Base-by-base conservation (phyloP, 1,284 basidiomycete species). In the Chalciporus piperatoides region DNA sequence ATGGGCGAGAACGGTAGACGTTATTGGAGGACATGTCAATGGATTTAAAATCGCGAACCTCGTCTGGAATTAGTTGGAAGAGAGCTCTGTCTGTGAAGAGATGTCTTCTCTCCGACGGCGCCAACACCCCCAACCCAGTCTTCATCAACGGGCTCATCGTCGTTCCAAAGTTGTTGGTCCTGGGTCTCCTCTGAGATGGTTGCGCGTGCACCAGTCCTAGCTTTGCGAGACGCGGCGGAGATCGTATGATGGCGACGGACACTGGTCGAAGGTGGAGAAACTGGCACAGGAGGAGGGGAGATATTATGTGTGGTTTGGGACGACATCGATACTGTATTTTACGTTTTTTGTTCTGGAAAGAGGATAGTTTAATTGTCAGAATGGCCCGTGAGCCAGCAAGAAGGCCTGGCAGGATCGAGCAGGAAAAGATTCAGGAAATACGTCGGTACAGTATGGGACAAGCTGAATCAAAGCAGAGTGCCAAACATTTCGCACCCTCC, bases 181-280 rank as follows among this genome's bases (percentile, higher is more conserved):
- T 84, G 78, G 23, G 74, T 68, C 61, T 89, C 86, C 61, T 89
- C 85, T 43, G 81, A 81, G 54, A 86, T 84, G 44, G 77, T 65
- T 36, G 81, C 75, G 59, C 81, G 81, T n/a, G 80, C 75, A 44
- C 70, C 75, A 14, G 78, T 70, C 48, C 86, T 73, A 38, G 82
- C 75, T 6, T 78, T 71, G 57, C 88, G 77, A 44, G 86, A 88
- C 33, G 87, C 74, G 14, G 86, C 80, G 27, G 88, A 81, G 70
- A 91, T 90, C 44, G 88, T 91, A 61, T 91, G 89, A 64, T 89
- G 84, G 41, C 88, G 80, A 58, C 88, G 76, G 23, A 88, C 83
- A 30, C 72, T 70, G 1, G 74, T 68, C 39, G 70, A 69, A 21
- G 75, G 71, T 2, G 75, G 68, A 2, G 77, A 73, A 1, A 48